These are phyloP conservation scores for Psilocybe tampanensis DNA, from an alignment of 768 basidiomycete species.

Conservation along the genomic window DNA sequence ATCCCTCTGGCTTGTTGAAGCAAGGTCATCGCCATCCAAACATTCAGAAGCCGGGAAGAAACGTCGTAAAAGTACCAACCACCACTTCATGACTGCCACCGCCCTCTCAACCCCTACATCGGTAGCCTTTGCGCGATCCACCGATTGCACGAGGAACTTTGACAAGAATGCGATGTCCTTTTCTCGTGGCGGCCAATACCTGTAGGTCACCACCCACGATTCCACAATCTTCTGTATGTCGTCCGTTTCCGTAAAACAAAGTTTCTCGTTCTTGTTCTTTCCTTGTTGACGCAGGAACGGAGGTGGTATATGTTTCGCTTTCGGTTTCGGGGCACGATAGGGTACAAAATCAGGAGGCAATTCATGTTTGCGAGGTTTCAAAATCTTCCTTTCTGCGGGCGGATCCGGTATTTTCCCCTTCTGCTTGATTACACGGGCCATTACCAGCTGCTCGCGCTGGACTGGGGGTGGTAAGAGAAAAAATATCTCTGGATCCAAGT, in stretches of 20 bases:
- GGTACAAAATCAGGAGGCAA: slow-evolving; percentile 42
- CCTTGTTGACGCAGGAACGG: slow-evolving; percentile 62
- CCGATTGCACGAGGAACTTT: slow-evolving; percentile 69
- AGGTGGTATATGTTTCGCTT: slow-evolving; percentile 50
- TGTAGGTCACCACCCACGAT: slow-evolving; percentile 72
- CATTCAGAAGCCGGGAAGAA: slow-evolving; percentile 63
- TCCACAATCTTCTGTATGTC: slow-evolving; percentile 77
- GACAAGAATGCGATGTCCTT: slow-evolving; percentile 78
- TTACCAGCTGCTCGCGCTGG: slow-evolving; percentile 75
- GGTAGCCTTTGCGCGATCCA: slow-evolving; percentile 53
- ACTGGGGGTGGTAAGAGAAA: slow-evolving; percentile 60
- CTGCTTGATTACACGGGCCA: slow-evolving; percentile 52
- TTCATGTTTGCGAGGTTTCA: slow-evolving; percentile 53
- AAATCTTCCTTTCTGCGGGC: slow-evolving; percentile 47
- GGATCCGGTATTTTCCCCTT: slow-evolving; percentile 41
- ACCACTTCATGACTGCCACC: slow-evolving; percentile 78
- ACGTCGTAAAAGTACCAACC: slow-evolving; percentile 70
- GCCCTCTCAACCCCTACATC: slow-evolving; percentile 71
- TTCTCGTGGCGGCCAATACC: slow-evolving; percentile 62
- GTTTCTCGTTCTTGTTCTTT: slow-evolving; percentile 55
- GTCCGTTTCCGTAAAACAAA: slow-evolving; percentile 61
- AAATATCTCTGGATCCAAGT: slow-evolving; percentile 78
- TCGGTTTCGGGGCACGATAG: slow-evolving; percentile 54
- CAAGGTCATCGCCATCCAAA: slow-evolving; percentile 36
- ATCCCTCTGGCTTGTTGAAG: slow-evolving; percentile 34